Evolutionary conservation across 495 filamentous ascomycete genomes (phyloP).

Genomic region (Pyronema omphalodes): DNA sequence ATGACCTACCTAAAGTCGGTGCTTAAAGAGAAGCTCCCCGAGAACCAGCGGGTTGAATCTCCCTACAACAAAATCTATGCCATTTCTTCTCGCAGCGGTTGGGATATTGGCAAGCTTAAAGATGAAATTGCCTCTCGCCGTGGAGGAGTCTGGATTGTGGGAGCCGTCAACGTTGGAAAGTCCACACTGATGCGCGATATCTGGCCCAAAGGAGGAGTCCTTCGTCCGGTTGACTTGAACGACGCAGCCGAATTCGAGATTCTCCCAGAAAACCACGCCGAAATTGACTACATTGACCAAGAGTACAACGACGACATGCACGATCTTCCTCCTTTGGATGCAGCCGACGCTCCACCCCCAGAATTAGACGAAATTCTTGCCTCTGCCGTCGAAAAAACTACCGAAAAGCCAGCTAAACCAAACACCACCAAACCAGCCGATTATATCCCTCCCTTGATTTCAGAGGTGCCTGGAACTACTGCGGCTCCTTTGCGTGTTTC

Average conservation of each 20-base stretch:
- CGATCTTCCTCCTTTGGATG: too few species aligned
- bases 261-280: conserved; percentile 3
- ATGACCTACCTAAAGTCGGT: conserved; percentile 64
- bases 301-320: too few species aligned
- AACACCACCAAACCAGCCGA: too few species aligned
- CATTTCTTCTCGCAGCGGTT: conserved; percentile 16
- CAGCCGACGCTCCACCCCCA: not conserved
- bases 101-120: conserved; percentile 18
- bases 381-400: too few species aligned
- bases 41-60: conserved; percentile 29
- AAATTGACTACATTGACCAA: too few species aligned
- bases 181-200: conserved; percentile 55
- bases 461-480: conserved; percentile 77
- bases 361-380: conserved; percentile 12
- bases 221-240: conserved; percentile 10
- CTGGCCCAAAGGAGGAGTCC: conserved; percentile 18
- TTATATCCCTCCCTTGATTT: conserved; percentile 48
- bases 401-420: too few species aligned
- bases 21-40: conserved; percentile 51
- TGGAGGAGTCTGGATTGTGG: conserved; percentile 89
- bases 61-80: conserved; percentile 5
- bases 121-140: conserved; percentile 32
- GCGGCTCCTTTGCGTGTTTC: conserved; percentile 81
- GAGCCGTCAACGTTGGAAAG: conserved; percentile 95
- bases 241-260: conserved; percentile 21